A percentile compares a stretch with the other conserved stretches of the same genome.
phyloP scores from a whole-genome alignment of 306 rosid species.

The Vicia faba region DNA sequence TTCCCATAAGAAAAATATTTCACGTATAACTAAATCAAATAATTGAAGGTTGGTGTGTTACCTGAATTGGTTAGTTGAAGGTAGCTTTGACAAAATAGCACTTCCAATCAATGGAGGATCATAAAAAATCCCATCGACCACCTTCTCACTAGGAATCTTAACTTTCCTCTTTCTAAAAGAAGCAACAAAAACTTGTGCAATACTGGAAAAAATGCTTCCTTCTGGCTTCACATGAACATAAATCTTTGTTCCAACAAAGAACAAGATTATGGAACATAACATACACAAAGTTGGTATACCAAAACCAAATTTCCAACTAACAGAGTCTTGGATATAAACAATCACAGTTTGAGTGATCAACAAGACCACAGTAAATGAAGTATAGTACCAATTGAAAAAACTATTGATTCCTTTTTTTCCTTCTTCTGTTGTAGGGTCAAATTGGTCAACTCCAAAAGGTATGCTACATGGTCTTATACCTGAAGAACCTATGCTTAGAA shows the following conservation, averaged over 20 bases:
- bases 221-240: constrained; percentile 61
- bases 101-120: constrained; percentile 61
- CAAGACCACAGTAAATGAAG: constrained; percentile 42
- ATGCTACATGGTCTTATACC: constrained; percentile 86
- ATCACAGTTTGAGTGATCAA: constrained; percentile 53
- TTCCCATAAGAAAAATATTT: no score
- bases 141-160: constrained; percentile 39
- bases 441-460: constrained; percentile 87
- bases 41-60: constrained; percentile 11
- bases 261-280: constrained; percentile 55
- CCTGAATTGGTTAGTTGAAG: constrained; percentile 66
- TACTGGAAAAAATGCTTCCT: constrained; percentile 64
- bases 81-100: constrained; percentile 51
- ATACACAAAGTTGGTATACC: constrained; percentile 66
- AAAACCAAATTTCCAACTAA: constrained; percentile 86
- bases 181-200: constrained; percentile 64
- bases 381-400: constrained; percentile 77
- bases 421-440: constrained; percentile 59
- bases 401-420: constrained; percentile 67
- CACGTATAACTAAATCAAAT: no score
- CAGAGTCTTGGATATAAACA: constrained; percentile 68
- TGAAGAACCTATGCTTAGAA: constrained; percentile 60
- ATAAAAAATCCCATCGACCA: constrained; percentile 37
- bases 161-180: constrained; percentile 62
- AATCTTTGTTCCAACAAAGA: constrained; percentile 57